Conservation (phyloP, 768 basidiomycete genomes). For the Naganishia vaughanmartiniae region DNA sequence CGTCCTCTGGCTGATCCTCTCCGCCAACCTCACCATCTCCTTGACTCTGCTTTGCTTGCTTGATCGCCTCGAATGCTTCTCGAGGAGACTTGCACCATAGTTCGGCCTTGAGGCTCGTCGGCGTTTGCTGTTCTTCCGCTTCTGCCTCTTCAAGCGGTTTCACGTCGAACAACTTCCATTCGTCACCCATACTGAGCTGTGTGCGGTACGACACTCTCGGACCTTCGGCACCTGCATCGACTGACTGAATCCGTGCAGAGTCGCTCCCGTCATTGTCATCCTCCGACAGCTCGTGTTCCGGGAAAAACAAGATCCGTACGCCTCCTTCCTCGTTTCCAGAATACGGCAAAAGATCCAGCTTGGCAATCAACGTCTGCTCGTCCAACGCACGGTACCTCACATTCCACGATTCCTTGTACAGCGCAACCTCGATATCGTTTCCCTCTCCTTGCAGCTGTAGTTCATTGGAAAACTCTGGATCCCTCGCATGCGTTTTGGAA, state of each 20-base stretch:
- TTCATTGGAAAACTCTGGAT: conserved; percentile 12
- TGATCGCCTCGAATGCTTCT: neutral
- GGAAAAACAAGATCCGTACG: conserved; percentile 12
- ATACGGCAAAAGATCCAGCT: conserved; percentile 6
- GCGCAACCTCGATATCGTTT: conserved; percentile 20
- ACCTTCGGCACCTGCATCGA: neutral
- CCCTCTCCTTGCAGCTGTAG: conserved; percentile 22
- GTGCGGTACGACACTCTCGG: neutral
- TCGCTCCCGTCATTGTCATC: neutral
- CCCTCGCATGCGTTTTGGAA: neutral
- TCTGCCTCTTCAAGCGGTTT: conserved; percentile 9
- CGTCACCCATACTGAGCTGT: conserved; percentile 16
- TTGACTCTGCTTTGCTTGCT: neutral
- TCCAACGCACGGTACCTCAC: conserved; percentile 21
- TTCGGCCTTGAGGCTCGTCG: neutral
- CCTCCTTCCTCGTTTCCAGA: neutral
- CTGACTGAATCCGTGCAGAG: neutral
- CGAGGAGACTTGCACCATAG: neutral
- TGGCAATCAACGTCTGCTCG: conserved; percentile 20
- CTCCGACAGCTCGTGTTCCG: neutral
- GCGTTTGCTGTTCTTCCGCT: neutral
- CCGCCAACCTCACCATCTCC: conserved; percentile 16
- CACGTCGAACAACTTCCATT: conserved; percentile 26
- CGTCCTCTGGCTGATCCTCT: conserved; percentile 9
- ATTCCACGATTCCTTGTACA: neutral